Evolutionary conservation across 176 grass and related monocot species (phyloP), one percentile per base, ranked within the genome.

Genomic region (Guadua angustifolia): DNA sequence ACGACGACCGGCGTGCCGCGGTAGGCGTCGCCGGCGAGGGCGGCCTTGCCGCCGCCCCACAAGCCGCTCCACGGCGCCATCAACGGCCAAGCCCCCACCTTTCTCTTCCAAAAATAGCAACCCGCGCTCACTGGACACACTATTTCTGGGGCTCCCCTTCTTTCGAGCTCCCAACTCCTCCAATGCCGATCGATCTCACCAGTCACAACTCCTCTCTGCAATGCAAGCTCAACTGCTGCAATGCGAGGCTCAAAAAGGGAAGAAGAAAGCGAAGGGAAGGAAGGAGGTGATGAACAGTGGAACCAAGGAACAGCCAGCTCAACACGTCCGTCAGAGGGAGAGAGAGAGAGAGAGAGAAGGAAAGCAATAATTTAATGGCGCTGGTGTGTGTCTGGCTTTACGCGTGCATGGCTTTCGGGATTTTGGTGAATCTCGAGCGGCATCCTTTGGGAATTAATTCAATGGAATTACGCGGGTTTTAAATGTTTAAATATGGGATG

Each of bases 1-100:
- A 98, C 85, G 67, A 98, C 68, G 68, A 98, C 95, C 72, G 95
- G 91, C 82, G 91, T 95, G 47, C 93, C 95, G 13, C 75, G 88
- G 87, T 88, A 92, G 62, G 89, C 76, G 4, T 92, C 84, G 61
- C 32, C 46, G 56, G 50, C 51, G 60, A 67, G 38, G 78, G 42
- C 50, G 61, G 59, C 38, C 61, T 60, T 55, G 39, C 71, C 59
- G 16, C 75, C 53, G 21, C 61, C 82, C 91, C 87, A 94, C 66
- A 92, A 84, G 49, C 81, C 81, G 6, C 84, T 89, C 79, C 83
- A 91, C 78, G 89, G 89, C 71, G 91, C 87, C 94, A 97, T 97
- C 22, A 52, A 24, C 26, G 44, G 36, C 53, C 45, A 53, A 26
- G n/a, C 26, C 4, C 65, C 21, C 75, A 17, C 40, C 35, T 9